A percentile compares a stretch with the other conserved stretches of the same genome.
phyloP scores from a whole-genome alignment of 1,284 basidiomycete genomes.

The Naganishia sp. region DNA sequence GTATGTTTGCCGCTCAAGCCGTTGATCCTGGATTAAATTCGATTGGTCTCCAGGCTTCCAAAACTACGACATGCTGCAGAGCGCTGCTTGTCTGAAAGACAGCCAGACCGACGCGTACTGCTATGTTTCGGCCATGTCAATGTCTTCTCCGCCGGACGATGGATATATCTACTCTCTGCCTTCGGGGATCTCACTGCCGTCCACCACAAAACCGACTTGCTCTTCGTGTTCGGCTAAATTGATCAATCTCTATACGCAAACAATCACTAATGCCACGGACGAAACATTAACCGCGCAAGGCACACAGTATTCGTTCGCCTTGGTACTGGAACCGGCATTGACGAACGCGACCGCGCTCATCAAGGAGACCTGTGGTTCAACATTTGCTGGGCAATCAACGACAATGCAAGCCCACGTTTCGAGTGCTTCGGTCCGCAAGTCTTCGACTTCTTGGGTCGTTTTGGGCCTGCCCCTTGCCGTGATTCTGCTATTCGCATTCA shows the following conservation, averaged over 20 bases:
- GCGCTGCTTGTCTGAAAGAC: constrained; percentile 42
- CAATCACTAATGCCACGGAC: neutral
- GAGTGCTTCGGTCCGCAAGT: neutral
- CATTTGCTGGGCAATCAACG: constrained; percentile 16
- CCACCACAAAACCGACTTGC: constrained; percentile 47
- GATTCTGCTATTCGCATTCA: neutral
- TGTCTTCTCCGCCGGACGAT: constrained; percentile 45
- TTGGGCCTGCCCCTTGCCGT: neutral
- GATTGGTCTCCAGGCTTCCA: constrained; percentile 39
- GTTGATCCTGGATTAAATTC: neutral
- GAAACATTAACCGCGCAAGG: neutral
- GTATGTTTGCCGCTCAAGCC: neutral
- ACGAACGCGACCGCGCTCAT: constrained; percentile 9
- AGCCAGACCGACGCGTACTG: constrained; percentile 46
- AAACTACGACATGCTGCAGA: constrained; percentile 47
- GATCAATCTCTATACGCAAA: constrained; percentile 40
- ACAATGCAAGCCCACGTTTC: constrained; percentile 17
- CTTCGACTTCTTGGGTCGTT: neutral
- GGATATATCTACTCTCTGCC: constrained; percentile 50
- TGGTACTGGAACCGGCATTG: neutral
- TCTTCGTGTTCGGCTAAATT: constrained; percentile 47
- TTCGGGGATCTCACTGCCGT: constrained; percentile 44
- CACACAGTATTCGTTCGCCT: neutral
- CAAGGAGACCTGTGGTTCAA: constrained; percentile 19
- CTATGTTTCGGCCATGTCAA: constrained; percentile 46